Conservation (phyloP, 2,329 filamentous ascomycete species). For the Berkeleyomyces rouxiae region DNA sequence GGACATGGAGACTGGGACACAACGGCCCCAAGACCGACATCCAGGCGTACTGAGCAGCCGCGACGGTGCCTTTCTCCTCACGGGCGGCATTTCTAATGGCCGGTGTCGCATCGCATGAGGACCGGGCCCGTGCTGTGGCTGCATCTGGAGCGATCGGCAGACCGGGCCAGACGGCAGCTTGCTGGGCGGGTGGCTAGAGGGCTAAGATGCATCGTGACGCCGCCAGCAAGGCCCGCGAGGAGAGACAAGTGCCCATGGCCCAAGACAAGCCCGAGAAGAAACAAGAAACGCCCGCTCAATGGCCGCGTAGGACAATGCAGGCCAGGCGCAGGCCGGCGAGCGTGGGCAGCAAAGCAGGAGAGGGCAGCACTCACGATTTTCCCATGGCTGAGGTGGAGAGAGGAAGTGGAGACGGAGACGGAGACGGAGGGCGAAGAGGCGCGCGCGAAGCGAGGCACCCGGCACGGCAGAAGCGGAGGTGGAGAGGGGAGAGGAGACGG, state of each 20-base stretch:
- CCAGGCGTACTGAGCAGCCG: neutral
- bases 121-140: too few species aligned
- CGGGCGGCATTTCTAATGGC: neutral
- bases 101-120: too few species aligned
- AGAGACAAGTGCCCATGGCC: too few species aligned
- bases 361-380: conserved; percentile 34
- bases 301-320: neutral
- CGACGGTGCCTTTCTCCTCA: neutral
- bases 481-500: too few species aligned
- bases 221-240: too few species aligned
- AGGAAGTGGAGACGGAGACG: neutral
- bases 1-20: too few species aligned
- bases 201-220: too few species aligned
- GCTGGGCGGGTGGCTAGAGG: neutral
- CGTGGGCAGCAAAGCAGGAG: conserved; percentile 5
- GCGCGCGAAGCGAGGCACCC: neutral
- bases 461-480: too few species aligned
- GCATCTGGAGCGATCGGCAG: too few species aligned
- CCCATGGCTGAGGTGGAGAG: conserved; percentile 24
- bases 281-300: too few species aligned
- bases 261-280: too few species aligned
- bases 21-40: neutral
- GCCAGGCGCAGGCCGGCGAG: neutral
- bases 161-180: too few species aligned
- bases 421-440: neutral